Percentiles rank a stretch among this genome's conserved stretches.
Conservation (phyloP, 768 basidiomycete species). For the Tremella yokohamensis region DNA sequence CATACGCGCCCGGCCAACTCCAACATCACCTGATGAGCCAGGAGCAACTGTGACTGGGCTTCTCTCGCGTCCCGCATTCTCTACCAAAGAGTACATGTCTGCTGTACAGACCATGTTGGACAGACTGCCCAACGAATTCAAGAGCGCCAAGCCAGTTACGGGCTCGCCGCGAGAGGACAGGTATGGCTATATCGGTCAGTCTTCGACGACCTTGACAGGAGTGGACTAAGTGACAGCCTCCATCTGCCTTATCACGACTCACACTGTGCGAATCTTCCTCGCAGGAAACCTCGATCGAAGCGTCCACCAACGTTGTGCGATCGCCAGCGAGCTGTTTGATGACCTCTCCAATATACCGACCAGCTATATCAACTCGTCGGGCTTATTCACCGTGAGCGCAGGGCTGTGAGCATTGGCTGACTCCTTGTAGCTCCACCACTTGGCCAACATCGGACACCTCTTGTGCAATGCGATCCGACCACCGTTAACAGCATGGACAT, state of each 20-base stretch:
- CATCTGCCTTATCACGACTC: slow-evolving; percentile 26
- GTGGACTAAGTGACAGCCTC: slow-evolving; percentile 14
- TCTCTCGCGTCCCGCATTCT: too few relatives aligned
- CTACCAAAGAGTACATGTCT: too few relatives aligned
- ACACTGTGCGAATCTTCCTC: slow-evolving; percentile 31
- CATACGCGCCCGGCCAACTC: too few relatives aligned
- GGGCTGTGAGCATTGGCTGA: background rate
- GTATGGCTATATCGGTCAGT: slow-evolving; percentile 30
- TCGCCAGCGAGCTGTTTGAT: slow-evolving; percentile 34
- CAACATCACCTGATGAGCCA: too few relatives aligned
- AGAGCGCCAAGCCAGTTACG: slow-evolving; percentile 19
- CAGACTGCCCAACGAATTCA: slow-evolving; percentile 23
- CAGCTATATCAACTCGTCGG: slow-evolving; percentile 3
- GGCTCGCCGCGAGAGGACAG: slow-evolving; percentile 23
- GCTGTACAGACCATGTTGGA: slow-evolving; percentile 2
- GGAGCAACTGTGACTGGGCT: too few relatives aligned
- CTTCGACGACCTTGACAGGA: too few relatives aligned
- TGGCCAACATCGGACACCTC: slow-evolving; percentile 37
- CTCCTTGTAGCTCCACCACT: slow-evolving; percentile 30
- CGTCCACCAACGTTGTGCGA: slow-evolving; percentile 29
- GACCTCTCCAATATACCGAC: slow-evolving; percentile 26
- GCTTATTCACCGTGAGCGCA: slow-evolving; percentile 19
- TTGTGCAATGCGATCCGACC: slow-evolving; percentile 29
- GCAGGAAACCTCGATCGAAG: background rate
- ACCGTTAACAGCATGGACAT: slow-evolving; percentile 25